These are phyloP conservation scores for Ascoidea asiatica DNA, from an alignment of 805 yeast species.

Conservation along the genomic window DNA sequence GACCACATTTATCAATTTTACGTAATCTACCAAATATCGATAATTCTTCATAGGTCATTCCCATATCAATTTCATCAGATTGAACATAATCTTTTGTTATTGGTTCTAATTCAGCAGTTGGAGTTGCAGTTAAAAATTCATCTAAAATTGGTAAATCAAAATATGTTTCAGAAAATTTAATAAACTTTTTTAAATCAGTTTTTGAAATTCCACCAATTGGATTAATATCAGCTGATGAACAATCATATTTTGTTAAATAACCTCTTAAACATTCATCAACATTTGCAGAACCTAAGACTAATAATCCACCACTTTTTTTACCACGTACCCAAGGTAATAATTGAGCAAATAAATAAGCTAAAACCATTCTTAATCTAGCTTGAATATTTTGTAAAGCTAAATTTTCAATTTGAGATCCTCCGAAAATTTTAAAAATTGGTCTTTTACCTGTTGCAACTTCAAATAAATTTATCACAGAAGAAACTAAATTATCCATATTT, in stretches of 20 bases:
- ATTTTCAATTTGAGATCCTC: slow-evolving; percentile 86
- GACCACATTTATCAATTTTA: slow-evolving; percentile 91
- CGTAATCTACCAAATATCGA: slow-evolving; percentile 83
- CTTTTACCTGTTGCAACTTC: slow-evolving; percentile 81
- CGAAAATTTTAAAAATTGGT: slow-evolving; percentile 85
- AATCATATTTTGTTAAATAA: slow-evolving; percentile 90
- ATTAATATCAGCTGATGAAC: slow-evolving; percentile 93
- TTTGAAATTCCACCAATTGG: slow-evolving; percentile 99
- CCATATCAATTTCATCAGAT: slow-evolving; percentile 96
- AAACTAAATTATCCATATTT: slow-evolving; percentile 79
- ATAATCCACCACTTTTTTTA: slow-evolving; percentile 49
- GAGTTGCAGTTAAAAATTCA: slow-evolving; percentile 80
- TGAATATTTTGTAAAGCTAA: slow-evolving; percentile 93
- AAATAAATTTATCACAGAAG: slow-evolving; percentile 61
- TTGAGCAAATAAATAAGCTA: slow-evolving; percentile 88
- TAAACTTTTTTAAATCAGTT: slow-evolving; percentile 79
- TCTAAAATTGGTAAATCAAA: slow-evolving; percentile 68
- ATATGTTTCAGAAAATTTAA: slow-evolving; percentile 56
- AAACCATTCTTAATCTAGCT: slow-evolving; percentile 90
- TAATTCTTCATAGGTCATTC: slow-evolving; percentile 91
- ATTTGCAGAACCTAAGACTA: slow-evolving; percentile 92
- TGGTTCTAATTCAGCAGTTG: slow-evolving; percentile 97
- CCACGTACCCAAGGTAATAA: slow-evolving; percentile 90
- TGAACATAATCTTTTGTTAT: slow-evolving; percentile 86
- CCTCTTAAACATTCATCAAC: slow-evolving; percentile 97